Base-by-base conservation (phyloP, 148 eudicot species). In the Rhododendron griersonianum region DNA sequence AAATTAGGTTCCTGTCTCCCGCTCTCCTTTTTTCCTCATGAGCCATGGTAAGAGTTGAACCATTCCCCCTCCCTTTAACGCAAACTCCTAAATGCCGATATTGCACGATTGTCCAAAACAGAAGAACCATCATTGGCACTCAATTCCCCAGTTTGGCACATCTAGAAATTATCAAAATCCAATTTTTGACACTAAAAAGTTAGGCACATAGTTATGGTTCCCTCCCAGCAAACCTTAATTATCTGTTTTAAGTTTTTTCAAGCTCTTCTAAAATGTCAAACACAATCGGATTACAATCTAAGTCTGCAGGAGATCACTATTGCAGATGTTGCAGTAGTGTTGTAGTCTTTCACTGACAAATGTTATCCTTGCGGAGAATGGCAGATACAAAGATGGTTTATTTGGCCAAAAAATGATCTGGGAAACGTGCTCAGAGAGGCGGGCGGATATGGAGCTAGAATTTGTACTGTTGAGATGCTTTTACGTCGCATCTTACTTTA, bases 101-200 rank as follows among this genome's bases (percentile, higher is more conserved):
- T 15, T 35, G 78, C 21, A 35, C 3, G 8, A 73, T 73, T 15
- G 6, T 35, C 41, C 41, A 73, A 73, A 65, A 65, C 71, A 65
- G 13, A n/a, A 30, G 30, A 35, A 78, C 81, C 53, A 45, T n/a
- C 55, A 78, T 78, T 45, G 81, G 53, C 55, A 11, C 55, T 41
- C 48, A 77, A 77, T 77, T 41, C 44, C 50, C 44, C 80, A 77
- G 11, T 77, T 77, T 77, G 80, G 25, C 48, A 77, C 51, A 77
- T 39, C 21, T 37, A 41, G 80, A 37, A 37, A 7, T 76, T 11
- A 77, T 41, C 50, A 77, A 77, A 37, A 53, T 30, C 25, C 80
- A 77, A 39, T 18, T 21, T 21, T 11, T 19, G 16, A 23, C 48
- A 33, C 81, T 21, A 21, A 19, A 78, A 13, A 23, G 33, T 78